A percentile compares a stretch with the other conserved stretches of the same genome.
Evolutionary conservation across 306 rosid genomes (phyloP).

Genomic region (Dalbergia cultrata): DNA sequence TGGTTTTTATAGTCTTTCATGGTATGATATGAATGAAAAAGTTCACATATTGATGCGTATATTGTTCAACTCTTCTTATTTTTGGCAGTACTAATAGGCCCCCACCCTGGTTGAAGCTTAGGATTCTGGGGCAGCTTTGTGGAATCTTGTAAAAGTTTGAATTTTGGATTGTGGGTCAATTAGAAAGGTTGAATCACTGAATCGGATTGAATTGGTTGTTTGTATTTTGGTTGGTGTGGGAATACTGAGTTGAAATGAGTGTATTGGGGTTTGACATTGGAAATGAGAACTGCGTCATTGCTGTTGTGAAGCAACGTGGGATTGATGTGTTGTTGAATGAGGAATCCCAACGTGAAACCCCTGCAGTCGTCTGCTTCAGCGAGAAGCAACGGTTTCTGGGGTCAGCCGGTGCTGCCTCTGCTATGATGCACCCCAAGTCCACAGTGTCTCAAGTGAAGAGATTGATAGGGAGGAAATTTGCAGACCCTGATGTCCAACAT

Average conservation of each 20-base stretch:
- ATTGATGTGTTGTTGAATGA: slow-evolving; percentile 89
- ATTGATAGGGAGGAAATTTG: slow-evolving; percentile 70
- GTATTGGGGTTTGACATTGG: slow-evolving; percentile 97
- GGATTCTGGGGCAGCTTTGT: slow-evolving; percentile 41
- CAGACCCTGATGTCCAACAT: slow-evolving; percentile 66
- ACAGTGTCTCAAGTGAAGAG: slow-evolving; percentile 91
- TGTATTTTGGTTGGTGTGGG: slow-evolving; percentile 18
- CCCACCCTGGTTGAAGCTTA: slow-evolving; percentile 34
- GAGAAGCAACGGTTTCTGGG: slow-evolving; percentile 97
- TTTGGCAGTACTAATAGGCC: slow-evolving; percentile 37
- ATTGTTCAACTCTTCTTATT: not conserved
- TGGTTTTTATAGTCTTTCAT: not conserved
- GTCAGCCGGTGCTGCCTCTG: slow-evolving; percentile 91
- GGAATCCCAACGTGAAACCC: slow-evolving; percentile 95
- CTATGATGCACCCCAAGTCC: slow-evolving; percentile 81
- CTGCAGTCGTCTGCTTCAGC: slow-evolving; percentile 81
- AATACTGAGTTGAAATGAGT: slow-evolving; percentile 62
- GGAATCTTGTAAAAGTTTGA: slow-evolving; percentile 33
- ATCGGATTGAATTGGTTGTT: slow-evolving; percentile 37
- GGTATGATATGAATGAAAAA: not conserved
- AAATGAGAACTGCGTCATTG: slow-evolving; percentile 94
- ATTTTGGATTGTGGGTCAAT: slow-evolving; percentile 41
- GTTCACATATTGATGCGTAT: slow-evolving; percentile 35
- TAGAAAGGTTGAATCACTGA: slow-evolving; percentile 5
- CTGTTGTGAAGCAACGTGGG: slow-evolving; percentile 91